A percentile compares a stretch with the other conserved stretches of the same genome.
Conservation (phyloP, 345 rosid genomes). For the Euphorbia peplus region DNA sequence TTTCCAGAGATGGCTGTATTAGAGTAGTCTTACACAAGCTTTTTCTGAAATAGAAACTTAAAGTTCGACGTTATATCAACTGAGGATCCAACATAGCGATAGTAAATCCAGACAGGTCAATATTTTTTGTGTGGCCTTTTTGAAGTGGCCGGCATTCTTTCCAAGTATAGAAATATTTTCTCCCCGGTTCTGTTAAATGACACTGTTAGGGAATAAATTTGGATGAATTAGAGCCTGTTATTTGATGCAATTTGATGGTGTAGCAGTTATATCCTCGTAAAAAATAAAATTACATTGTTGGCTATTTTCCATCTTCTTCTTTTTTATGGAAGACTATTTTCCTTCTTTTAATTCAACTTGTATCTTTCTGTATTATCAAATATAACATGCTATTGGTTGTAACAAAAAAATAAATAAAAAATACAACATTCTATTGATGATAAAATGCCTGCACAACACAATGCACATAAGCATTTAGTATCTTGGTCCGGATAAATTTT, state of each 20-base stretch:
- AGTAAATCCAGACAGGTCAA: slow-evolving; percentile 6
- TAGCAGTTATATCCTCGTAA: slow-evolving; percentile 11
- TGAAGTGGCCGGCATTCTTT: slow-evolving; percentile 23
- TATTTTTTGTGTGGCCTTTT: not conserved
- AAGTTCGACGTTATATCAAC: not conserved
- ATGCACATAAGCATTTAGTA: not conserved
- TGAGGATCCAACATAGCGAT: slow-evolving; percentile 7
- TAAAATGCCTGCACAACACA: not conserved
- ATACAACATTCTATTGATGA: not conserved
- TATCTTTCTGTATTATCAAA: too few species aligned
- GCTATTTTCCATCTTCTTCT: not conserved
- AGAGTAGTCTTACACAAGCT: not conserved
- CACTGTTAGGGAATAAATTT: not conserved
- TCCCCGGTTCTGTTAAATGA: too few species aligned
- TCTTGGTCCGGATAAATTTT: not conserved
- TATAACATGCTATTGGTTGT: too few species aligned
- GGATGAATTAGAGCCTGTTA: slow-evolving; percentile 8
- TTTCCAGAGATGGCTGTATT: not conserved
- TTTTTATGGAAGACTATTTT: too few species aligned
- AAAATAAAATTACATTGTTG: not conserved
- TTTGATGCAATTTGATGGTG: not conserved
- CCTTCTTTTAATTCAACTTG: not conserved
- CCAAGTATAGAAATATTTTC: slow-evolving; percentile 9
- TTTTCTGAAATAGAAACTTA: slow-evolving; percentile 1
- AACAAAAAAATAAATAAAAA: too few species aligned